Conservation (phyloP, 768 basidiomycete genomes). For the Pleurotus sapidus region DNA sequence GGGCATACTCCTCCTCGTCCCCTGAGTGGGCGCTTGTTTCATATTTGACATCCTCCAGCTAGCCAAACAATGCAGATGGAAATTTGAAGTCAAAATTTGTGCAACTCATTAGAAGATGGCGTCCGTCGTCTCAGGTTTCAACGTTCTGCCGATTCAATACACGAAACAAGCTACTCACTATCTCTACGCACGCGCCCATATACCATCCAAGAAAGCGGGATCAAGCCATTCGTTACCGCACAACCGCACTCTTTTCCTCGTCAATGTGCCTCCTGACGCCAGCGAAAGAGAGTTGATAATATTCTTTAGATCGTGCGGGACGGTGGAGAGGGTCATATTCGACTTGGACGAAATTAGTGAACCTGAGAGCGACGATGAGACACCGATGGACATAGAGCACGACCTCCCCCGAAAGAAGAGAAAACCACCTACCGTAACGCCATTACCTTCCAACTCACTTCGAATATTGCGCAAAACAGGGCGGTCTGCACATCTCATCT, state of each 20-base stretch:
- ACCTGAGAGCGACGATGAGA: slow-evolving; percentile 31
- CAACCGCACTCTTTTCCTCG: slow-evolving; percentile 81
- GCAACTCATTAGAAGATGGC: not conserved
- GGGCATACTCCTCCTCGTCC: too few relatives aligned
- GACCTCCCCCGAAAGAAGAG: slow-evolving; percentile 36
- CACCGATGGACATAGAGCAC: slow-evolving; percentile 24
- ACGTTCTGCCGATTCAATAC: slow-evolving; percentile 41
- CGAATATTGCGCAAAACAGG: slow-evolving; percentile 64
- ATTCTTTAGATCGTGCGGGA: slow-evolving; percentile 78
- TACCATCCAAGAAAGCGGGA: slow-evolving; percentile 39
- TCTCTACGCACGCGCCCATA: slow-evolving; percentile 74
- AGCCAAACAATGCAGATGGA: too few relatives aligned
- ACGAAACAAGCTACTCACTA: slow-evolving; percentile 55
- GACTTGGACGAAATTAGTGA: slow-evolving; percentile 37
- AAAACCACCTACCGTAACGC: slow-evolving; percentile 48
- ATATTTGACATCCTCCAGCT: too few relatives aligned
- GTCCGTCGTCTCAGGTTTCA: slow-evolving; percentile 37
- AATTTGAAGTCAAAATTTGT: too few relatives aligned
- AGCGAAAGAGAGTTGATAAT: slow-evolving; percentile 75
- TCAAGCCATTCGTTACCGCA: slow-evolving; percentile 36
- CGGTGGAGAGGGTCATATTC: slow-evolving; percentile 73
- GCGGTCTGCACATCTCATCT: slow-evolving; percentile 65
- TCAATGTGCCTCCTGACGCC: slow-evolving; percentile 87
- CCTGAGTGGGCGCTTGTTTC: too few relatives aligned
- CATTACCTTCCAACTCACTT: slow-evolving; percentile 52